Percentiles rank a stretch among this genome's conserved stretches.
Conservation (phyloP, 2,329 filamentous ascomycete species). For the Hirsutella minnesotensis region DNA sequence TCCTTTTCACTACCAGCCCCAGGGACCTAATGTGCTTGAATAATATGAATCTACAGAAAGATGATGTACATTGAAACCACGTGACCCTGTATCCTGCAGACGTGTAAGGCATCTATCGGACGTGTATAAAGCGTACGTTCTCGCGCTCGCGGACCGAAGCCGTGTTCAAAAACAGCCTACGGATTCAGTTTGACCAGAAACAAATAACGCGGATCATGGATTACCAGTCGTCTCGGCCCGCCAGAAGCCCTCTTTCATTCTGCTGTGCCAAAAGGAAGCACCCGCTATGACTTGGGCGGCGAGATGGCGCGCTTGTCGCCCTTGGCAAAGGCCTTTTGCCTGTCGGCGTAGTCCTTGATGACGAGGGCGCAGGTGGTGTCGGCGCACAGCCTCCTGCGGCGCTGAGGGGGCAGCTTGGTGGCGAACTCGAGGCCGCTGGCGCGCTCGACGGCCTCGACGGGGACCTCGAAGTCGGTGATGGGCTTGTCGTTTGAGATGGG, state of each 20-base stretch:
- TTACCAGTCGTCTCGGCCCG: no score
- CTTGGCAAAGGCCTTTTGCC: constrained; percentile 47
- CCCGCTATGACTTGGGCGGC: constrained; percentile 6
- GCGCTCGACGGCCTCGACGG: constrained; percentile 81
- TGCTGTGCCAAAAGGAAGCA: background rate
- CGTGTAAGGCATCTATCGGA: background rate
- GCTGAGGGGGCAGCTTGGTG: constrained; percentile 57
- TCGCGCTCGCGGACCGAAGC: no score
- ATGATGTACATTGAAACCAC: background rate
- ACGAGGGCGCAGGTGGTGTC: constrained; percentile 77
- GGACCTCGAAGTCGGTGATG: constrained; percentile 86
- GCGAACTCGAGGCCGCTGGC: constrained; percentile 90
- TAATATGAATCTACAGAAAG: background rate
- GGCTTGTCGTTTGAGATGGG: constrained; percentile 79
- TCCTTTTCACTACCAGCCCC: background rate
- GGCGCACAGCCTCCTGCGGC: constrained; percentile 70
- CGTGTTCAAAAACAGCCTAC: no score
- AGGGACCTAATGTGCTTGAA: background rate
- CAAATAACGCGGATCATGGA: no score
- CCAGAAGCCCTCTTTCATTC: no score
- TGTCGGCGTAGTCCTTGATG: constrained; percentile 64
- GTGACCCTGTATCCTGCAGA: no score
- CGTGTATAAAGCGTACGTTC: constrained; percentile 41
- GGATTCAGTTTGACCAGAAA: no score
- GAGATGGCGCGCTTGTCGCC: constrained; percentile 11